Conservation (phyloP, 1,139 yeast species). For the Tardiomyces digboiensis region DNA sequence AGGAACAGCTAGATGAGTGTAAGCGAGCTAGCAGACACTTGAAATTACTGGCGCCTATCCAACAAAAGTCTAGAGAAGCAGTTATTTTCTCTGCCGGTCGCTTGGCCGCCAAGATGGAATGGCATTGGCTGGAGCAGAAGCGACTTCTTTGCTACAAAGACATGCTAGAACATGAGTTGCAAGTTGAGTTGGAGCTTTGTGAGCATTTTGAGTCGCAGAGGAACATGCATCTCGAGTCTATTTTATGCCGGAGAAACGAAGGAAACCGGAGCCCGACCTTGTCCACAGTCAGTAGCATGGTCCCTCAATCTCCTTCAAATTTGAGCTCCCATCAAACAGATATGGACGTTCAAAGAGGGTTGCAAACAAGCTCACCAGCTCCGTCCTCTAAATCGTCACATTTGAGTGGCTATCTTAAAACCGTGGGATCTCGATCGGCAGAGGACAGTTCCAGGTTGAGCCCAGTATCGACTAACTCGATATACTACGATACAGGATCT, state of each 20-base stretch:
- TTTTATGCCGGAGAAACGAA: neutral
- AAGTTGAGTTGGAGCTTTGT: conserved; percentile 5
- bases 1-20: conserved; percentile 17
- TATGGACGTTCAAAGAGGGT: neutral
- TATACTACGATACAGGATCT: neutral
- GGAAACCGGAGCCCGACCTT: no score
- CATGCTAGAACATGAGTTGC: conserved; percentile 28
- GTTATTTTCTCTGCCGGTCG: conserved; percentile 36
- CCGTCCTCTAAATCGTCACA: neutral
- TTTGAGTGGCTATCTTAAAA: neutral
- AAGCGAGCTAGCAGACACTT: conserved; percentile 32
- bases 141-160: conserved; percentile 33
- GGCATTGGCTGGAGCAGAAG: conserved; percentile 44
- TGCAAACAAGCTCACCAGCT: neutral
- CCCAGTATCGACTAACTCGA: neutral
- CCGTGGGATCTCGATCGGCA: neutral
- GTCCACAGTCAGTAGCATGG: neutral
- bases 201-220: neutral
- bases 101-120: conserved; percentile 41
- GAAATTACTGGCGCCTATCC: conserved; percentile 41
- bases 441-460: neutral
- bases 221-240: neutral
- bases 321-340: neutral
- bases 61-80: conserved; percentile 39
- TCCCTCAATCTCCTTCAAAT: neutral